phyloP scores from a whole-genome alignment of 192 early-diverging fungal genomes.

The Dissophora ornata region DNA sequence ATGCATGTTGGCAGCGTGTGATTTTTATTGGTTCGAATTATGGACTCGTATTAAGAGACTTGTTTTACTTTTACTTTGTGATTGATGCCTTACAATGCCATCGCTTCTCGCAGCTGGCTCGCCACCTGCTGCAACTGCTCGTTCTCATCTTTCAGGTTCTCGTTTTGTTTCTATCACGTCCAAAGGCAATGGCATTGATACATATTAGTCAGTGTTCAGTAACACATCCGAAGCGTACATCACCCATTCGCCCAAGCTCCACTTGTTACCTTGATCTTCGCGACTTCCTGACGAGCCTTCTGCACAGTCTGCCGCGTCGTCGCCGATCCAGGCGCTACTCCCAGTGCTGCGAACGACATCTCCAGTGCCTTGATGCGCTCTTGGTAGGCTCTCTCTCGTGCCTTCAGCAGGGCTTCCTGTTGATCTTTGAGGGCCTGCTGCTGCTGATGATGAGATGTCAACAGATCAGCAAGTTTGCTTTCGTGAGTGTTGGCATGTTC shows the following conservation, averaged over 20 bases:
- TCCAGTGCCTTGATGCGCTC: neutral
- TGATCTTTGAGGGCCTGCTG: constrained; percentile 1
- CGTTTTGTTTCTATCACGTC: constrained; percentile 35
- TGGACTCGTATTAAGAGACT: too few relatives aligned
- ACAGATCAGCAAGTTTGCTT: constrained; percentile 14
- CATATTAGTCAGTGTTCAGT: too few relatives aligned
- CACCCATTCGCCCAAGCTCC: too few relatives aligned
- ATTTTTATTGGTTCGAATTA: too few relatives aligned
- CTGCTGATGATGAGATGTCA: constrained; percentile 9
- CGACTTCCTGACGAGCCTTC: constrained; percentile 29
- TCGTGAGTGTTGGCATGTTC: constrained; percentile 21
- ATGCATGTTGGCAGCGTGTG: too few relatives aligned
- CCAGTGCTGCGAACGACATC: too few relatives aligned
- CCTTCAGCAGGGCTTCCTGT: neutral
- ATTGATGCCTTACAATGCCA: too few relatives aligned
- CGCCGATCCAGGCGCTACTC: neutral
- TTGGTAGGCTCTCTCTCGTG: neutral
- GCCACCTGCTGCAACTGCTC: constrained; percentile 6
- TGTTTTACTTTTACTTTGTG: too few relatives aligned
- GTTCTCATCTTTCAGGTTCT: constrained; percentile 18
- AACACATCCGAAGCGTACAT: too few relatives aligned
- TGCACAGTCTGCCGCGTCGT: neutral
- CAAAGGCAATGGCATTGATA: too few relatives aligned
- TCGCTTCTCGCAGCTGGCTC: constrained; percentile 15
- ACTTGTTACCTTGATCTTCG: constrained; percentile 55